phyloP scores from a whole-genome alignment of 257 asterid genomes.

The Penstemon barbatus region DNA sequence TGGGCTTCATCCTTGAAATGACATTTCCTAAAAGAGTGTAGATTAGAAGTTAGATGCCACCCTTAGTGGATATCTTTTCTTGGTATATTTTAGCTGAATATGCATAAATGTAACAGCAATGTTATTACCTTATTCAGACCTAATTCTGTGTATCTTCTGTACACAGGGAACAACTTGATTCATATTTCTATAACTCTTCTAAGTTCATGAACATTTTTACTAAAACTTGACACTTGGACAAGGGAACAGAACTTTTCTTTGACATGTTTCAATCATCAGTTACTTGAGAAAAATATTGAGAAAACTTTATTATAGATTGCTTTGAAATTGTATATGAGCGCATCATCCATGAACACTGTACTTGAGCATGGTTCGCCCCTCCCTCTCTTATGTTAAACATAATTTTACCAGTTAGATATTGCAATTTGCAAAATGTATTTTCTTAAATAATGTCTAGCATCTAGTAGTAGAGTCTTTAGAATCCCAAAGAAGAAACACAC shows the following conservation, averaged over 20 bases:
- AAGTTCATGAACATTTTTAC: slow-evolving; percentile 11
- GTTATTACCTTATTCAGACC: slow-evolving; percentile 4
- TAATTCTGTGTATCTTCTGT: slow-evolving; percentile 4
- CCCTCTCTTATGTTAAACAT: slow-evolving; percentile 15
- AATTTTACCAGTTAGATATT: neutral
- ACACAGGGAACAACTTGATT: neutral
- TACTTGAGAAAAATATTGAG: neutral
- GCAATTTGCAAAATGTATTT: too few species aligned
- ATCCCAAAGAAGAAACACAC: slow-evolving; percentile 17
- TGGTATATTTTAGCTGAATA: neutral
- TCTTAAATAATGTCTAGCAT: neutral
- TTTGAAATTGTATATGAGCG: too few species aligned
- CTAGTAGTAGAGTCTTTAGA: neutral
- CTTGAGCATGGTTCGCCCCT: neutral
- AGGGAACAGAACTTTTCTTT: neutral
- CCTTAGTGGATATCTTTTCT: neutral
- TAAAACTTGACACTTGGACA: slow-evolving; percentile 7
- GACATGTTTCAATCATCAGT: neutral
- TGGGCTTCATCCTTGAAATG: too few species aligned
- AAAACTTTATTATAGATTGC: neutral
- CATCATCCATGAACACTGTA: too few species aligned
- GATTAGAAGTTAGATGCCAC: neutral
- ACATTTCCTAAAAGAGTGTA: too few species aligned
- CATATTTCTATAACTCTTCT: neutral
- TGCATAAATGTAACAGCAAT: neutral